These are phyloP conservation scores for Crepidotus variabilis DNA, from an alignment of 768 basidiomycete genomes.

Conservation along the genomic window DNA sequence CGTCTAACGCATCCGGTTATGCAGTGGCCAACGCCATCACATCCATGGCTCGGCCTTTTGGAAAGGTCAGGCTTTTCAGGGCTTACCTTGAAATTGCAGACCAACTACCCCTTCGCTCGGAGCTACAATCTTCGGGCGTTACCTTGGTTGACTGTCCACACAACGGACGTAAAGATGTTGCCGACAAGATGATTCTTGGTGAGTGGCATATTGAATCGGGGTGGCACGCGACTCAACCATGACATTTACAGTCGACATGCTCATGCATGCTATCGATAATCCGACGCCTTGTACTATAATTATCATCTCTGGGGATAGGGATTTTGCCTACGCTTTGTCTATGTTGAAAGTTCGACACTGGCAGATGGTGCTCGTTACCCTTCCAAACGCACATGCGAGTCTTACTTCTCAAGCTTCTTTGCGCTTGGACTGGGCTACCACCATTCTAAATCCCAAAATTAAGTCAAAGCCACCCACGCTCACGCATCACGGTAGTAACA, in stretches of 20 bases:
- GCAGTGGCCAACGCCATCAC: conserved; percentile 39
- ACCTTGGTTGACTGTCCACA: conserved; percentile 36
- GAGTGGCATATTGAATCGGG: background rate
- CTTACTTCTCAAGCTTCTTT: conserved; percentile 44
- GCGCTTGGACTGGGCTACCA: conserved; percentile 38
- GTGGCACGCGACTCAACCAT: background rate
- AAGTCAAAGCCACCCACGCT: background rate
- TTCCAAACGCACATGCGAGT: conserved; percentile 28
- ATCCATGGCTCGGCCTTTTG: conserved; percentile 40
- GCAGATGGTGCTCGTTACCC: conserved; percentile 34
- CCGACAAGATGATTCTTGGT: conserved; percentile 40
- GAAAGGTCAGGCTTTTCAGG: conserved; percentile 44
- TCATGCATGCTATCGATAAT: conserved; percentile 34
- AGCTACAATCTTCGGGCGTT: conserved; percentile 45
- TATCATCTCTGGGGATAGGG: conserved; percentile 42
- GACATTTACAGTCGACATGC: conserved; percentile 19
- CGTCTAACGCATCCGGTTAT: conserved; percentile 36
- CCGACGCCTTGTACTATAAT: conserved; percentile 39
- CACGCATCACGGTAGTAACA: background rate
- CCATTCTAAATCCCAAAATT: background rate
- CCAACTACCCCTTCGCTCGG: conserved; percentile 27
- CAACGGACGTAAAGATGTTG: conserved; percentile 32
- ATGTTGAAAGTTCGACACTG: conserved; percentile 35
- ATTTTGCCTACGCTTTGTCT: conserved; percentile 40
- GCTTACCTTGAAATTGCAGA: conserved; percentile 44